phyloP scores from a whole-genome alignment of 2,329 filamentous ascomycete species.

The Fusarium equiseti region DNA sequence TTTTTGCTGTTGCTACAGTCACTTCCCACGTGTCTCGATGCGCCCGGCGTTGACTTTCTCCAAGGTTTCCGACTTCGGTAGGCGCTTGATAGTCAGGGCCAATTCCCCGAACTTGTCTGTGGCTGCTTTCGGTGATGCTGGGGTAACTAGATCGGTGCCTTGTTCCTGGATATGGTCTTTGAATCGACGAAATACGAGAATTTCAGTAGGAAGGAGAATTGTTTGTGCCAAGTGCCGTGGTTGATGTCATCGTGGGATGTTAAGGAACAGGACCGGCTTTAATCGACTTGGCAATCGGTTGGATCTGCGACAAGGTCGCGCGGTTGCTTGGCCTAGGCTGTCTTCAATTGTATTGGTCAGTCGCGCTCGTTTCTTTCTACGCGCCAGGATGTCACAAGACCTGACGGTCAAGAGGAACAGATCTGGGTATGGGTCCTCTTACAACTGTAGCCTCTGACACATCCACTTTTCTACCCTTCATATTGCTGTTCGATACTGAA shows the following conservation, averaged over 20 bases:
- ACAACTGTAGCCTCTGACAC: too few relatives aligned
- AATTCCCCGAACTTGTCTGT: constrained; percentile 13
- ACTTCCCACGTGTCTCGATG: constrained; percentile 3
- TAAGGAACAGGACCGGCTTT: not conserved
- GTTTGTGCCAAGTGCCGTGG: not conserved
- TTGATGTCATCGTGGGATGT: not conserved
- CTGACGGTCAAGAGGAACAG: not conserved
- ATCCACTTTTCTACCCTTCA: not conserved
- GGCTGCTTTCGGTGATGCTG: constrained; percentile 21
- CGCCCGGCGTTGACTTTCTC: not conserved
- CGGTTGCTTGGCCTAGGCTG: too few relatives aligned
- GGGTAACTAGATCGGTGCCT: not conserved
- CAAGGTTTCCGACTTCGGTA: not conserved
- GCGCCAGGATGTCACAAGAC: not conserved
- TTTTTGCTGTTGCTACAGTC: not conserved
- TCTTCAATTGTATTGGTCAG: not conserved
- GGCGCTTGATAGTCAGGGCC: constrained; percentile 26
- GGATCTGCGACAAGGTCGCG: not conserved
- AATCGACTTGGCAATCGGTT: not conserved
- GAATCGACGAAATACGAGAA: not conserved
- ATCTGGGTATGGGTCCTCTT: not conserved
- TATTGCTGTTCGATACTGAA: not conserved
- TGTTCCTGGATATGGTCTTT: not conserved
- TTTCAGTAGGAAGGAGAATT: not conserved
- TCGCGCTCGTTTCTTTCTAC: too few relatives aligned